Evolutionary conservation across 768 basidiomycete species (phyloP), one percentile per base, ranked within the genome.

Genomic region (Hygrophoropsis aurantiaca): DNA sequence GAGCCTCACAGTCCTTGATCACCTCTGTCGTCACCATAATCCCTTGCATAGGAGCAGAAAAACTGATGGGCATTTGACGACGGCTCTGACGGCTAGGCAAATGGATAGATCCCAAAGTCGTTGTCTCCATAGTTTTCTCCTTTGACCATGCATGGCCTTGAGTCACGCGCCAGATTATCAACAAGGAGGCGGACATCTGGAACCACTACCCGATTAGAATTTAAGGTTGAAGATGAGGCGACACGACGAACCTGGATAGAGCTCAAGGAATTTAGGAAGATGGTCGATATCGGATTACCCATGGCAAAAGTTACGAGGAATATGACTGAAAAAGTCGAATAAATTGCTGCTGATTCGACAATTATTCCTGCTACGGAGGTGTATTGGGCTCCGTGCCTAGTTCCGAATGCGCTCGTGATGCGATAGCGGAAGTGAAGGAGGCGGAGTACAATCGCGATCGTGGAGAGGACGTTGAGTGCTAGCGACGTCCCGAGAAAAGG

Each of bases 341-440:
- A 70, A 2, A 67, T 36, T 2, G 62, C 54, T 2, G 66, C 67
- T 0, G 65, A 67, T 52, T 73, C 71, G 42, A 73, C 40, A 21
- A 68, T 34, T 55, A 74, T 70, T 5, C 70, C 56, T 7, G 59
- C 60, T 9, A 71, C 44, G 3, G 59, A 64, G 4, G 64, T 58
- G 43, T 72, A 72, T n/a, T 58, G 55, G 8, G 33, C 36, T 5
- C 59, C 56, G 21, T 61, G 45, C 26, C 40, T 45, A 11, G 41
- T 20, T n/a, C 68, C 67, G 1, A 73, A 39, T 1, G 44, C 44
- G 2, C 32, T n/a, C 4, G 39, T 11, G 2, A 51, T 26, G 8
- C 27, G 46, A 25, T 53, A 35, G n/a, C 64, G 61, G 15, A 57
- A 49, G 18, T 27, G 13, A 5, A 66, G 41, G 3, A 73, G 41